These are phyloP conservation scores for Graphilbum sp. DNA, from an alignment of 2,329 filamentous ascomycete genomes.

Conservation along the genomic window DNA sequence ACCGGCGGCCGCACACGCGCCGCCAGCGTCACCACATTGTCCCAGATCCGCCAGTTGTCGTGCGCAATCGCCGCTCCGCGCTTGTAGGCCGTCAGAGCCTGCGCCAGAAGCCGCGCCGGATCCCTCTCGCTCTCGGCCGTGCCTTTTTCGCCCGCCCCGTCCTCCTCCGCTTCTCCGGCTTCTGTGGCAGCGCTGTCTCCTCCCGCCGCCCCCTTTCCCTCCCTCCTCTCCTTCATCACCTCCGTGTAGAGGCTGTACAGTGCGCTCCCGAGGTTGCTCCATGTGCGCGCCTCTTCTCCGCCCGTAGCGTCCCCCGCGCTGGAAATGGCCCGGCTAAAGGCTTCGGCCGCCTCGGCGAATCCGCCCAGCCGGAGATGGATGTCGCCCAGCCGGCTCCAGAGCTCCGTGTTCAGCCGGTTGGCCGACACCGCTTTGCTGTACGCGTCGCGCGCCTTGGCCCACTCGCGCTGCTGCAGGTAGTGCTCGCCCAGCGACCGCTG, in stretches of 20 bases:
- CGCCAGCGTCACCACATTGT: slow-evolving; percentile 82
- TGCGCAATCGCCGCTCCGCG: slow-evolving; percentile 70
- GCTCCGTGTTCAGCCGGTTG: slow-evolving; percentile 65
- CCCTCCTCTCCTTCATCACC: slow-evolving; percentile 19
- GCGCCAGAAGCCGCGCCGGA: slow-evolving; percentile 46
- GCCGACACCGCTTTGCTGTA: slow-evolving; percentile 63
- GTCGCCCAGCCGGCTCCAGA: slow-evolving; percentile 86
- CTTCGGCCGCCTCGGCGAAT: slow-evolving; percentile 65
- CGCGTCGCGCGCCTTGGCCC: slow-evolving; percentile 54
- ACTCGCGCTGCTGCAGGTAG: slow-evolving; percentile 51
- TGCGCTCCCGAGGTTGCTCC: slow-evolving; percentile 85
- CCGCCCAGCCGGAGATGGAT: slow-evolving; percentile 62
- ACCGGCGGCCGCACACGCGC: slow-evolving; percentile 61
- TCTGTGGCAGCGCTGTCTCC: slow-evolving; percentile 8
- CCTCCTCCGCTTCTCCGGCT: slow-evolving; percentile 12
- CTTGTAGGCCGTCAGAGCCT: slow-evolving; percentile 74
- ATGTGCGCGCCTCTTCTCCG: slow-evolving; percentile 78
- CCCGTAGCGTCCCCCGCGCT: slow-evolving; percentile 43
- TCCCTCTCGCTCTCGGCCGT: slow-evolving; percentile 21
- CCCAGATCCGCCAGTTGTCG: slow-evolving; percentile 88
- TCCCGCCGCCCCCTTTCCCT: slow-evolving; percentile 1
- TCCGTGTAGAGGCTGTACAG: slow-evolving; percentile 54
- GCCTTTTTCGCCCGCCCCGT: slow-evolving; percentile 4
- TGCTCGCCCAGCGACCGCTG: slow-evolving; percentile 75
- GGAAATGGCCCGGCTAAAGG: slow-evolving; percentile 70